These are phyloP conservation scores for Biancaea sappan DNA, from an alignment of 306 rosid species.

Conservation along the genomic window DNA sequence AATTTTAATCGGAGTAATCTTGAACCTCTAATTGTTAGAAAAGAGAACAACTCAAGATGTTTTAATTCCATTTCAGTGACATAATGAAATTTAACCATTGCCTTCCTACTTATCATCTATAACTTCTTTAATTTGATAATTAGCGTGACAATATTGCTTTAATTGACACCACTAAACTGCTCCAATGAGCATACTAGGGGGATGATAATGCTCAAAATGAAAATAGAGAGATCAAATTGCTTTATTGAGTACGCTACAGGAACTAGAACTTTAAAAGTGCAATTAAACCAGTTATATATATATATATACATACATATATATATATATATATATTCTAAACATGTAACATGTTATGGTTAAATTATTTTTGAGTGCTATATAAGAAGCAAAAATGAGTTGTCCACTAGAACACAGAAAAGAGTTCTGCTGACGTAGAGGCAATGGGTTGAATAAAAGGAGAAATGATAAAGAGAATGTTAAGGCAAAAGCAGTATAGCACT, in stretches of 20 bases:
- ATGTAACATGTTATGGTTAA: background rate
- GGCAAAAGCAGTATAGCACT: background rate
- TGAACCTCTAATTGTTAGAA: background rate
- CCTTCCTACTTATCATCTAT: background rate
- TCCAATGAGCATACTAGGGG: background rate
- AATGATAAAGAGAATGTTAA: background rate
- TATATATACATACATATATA: no score
- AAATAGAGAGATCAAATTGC: background rate
- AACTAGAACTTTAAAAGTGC: background rate
- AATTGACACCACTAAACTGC: background rate
- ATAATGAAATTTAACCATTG: background rate
- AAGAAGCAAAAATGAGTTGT: background rate
- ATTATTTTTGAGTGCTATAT: background rate
- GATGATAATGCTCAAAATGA: background rate
- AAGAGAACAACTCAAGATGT: background rate
- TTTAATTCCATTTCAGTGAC: background rate
- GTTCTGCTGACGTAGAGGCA: background rate
- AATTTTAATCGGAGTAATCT: background rate
- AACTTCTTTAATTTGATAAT: background rate
- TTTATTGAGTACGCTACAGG: background rate
- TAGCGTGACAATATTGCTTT: background rate
- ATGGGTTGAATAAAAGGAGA: background rate
- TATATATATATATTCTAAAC: no score
- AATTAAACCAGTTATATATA: no score
- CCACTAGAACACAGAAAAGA: background rate